A percentile compares a stretch with the other conserved stretches of the same genome.
Evolutionary conservation across 768 basidiomycete species (phyloP).

Genomic region (Naganishia friedmannii): DNA sequence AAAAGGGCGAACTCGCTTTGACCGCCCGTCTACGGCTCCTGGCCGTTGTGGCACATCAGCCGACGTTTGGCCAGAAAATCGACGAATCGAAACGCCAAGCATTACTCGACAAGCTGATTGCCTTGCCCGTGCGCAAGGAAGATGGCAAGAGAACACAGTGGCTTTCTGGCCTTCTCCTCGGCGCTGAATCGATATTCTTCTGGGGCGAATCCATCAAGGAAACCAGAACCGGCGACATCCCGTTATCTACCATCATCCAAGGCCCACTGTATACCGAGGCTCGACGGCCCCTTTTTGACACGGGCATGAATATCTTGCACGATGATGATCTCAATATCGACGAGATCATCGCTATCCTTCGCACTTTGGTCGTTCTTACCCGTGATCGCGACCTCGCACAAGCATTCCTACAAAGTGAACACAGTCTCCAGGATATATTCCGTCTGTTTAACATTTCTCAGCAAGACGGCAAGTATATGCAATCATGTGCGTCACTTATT

Average conservation of each 20-base stretch:
- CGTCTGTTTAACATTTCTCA: constrained; percentile 23
- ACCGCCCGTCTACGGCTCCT: constrained; percentile 80
- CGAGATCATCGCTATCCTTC: constrained; percentile 74
- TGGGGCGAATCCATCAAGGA: constrained; percentile 69
- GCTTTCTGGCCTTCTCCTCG: constrained; percentile 79
- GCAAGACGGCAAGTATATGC: constrained; percentile 23
- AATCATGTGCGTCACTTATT: constrained; percentile 14
- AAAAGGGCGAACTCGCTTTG: constrained; percentile 48
- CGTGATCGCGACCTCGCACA: constrained; percentile 65
- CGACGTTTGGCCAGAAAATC: constrained; percentile 53
- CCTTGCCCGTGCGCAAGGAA: constrained; percentile 14
- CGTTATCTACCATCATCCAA: constrained; percentile 41
- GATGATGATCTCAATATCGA: constrained; percentile 68
- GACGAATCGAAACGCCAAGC: constrained; percentile 11
- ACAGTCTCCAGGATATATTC: constrained; percentile 22
- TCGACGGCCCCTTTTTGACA: constrained; percentile 68
- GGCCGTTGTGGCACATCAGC: constrained; percentile 76
- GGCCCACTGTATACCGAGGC: constrained; percentile 67
- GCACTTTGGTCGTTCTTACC: constrained; percentile 80
- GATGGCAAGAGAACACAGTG: constrained; percentile 65
- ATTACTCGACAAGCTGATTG: constrained; percentile 18
- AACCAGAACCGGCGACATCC: constrained; percentile 60
- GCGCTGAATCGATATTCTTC: constrained; percentile 77
- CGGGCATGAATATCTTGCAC: constrained; percentile 68
- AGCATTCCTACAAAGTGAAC: constrained; percentile 60